A percentile compares a stretch with the other conserved stretches of the same genome.
These are phyloP conservation scores for Allantophomopsis lycopodina DNA, from an alignment of 2,329 filamentous ascomycete species.

Conservation along the genomic window DNA sequence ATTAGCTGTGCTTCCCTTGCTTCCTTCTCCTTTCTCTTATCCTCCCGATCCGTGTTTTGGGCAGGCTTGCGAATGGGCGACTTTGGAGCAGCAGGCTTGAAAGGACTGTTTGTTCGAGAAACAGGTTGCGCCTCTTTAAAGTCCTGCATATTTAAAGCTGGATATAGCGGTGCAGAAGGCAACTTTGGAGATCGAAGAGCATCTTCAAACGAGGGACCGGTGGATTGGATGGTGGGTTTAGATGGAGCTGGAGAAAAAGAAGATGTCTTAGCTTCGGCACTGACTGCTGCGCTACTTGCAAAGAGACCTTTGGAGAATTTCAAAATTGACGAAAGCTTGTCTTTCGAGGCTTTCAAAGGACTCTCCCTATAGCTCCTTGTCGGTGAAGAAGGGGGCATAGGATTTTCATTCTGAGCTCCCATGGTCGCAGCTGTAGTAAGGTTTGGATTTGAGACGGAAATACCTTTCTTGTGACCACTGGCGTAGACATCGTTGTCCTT, in stretches of 20 bases:
- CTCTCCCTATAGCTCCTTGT: conserved; percentile 51
- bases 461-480: conserved; percentile 38
- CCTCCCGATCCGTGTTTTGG: conserved; percentile 46
- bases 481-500: conserved; percentile 21
- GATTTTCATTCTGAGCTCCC: conserved; percentile 6
- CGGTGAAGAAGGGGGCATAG: conserved; percentile 33
- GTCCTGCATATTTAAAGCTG: conserved; percentile 27
- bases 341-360: conserved; percentile 83
- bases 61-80: conserved; percentile 29
- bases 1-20: conserved; percentile 42
- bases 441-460: conserved; percentile 43
- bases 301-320: conserved; percentile 79
- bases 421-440: conserved; percentile 36
- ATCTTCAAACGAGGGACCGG: conserved; percentile 30
- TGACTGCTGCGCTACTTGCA: conserved; percentile 56
- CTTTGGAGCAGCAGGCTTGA: conserved; percentile 10
- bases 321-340: conserved; percentile 80
- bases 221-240: conserved; percentile 26
- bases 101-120: background rate
- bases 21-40: conserved; percentile 46
- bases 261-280: conserved; percentile 46
- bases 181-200: conserved; percentile 5
- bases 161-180: conserved; percentile 21
- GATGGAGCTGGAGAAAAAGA: conserved; percentile 38
- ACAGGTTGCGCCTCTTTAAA: no score